Evolutionary conservation across 106 monocot genomes (phyloP).

Genomic region (Posidonia australis): DNA sequence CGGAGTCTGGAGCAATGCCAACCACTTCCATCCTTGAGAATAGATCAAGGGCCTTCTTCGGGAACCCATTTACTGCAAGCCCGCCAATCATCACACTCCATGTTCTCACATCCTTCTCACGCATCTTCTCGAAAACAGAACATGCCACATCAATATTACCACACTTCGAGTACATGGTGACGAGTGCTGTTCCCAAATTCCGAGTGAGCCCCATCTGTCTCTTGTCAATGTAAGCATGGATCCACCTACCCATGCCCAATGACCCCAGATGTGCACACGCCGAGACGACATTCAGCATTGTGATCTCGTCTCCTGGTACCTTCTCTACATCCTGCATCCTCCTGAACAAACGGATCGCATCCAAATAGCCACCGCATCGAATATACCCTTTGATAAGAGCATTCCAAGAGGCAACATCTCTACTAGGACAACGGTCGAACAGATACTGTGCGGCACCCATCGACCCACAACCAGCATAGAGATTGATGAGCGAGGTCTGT

Average conservation of each 20-base stretch:
- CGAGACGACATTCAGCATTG: constrained; percentile 37
- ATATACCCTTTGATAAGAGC: constrained; percentile 55
- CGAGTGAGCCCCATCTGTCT: constrained; percentile 14
- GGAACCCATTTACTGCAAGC: constrained; percentile 35
- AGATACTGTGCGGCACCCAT: constrained; percentile 21
- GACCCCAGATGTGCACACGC: constrained; percentile 51
- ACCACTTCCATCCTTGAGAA: constrained; percentile 32
- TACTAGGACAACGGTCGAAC: constrained; percentile 36
- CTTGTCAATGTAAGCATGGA: constrained; percentile 29
- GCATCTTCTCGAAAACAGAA: constrained; percentile 31
- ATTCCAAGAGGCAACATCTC: constrained; percentile 55
- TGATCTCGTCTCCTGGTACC: constrained; percentile 34
- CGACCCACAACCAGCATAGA: constrained; percentile 28
- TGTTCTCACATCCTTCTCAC: constrained; percentile 34
- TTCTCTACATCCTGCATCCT: constrained; percentile 9
- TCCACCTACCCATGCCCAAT: constrained; percentile 56
- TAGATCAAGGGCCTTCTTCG: constrained; percentile 26
- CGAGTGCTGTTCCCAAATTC: constrained; percentile 40
- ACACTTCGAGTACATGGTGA: constrained; percentile 58
- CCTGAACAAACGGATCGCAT: constrained; percentile 33
- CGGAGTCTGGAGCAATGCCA: constrained; percentile 37
- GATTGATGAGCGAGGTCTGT: constrained; percentile 33
- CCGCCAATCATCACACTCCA: constrained; percentile 67
- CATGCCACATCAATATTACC: constrained; percentile 34
- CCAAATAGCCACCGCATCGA: constrained; percentile 9